Base-by-base conservation (phyloP, 23 red algal genomes). In the Gracilaria vermiculophylla region DNA sequence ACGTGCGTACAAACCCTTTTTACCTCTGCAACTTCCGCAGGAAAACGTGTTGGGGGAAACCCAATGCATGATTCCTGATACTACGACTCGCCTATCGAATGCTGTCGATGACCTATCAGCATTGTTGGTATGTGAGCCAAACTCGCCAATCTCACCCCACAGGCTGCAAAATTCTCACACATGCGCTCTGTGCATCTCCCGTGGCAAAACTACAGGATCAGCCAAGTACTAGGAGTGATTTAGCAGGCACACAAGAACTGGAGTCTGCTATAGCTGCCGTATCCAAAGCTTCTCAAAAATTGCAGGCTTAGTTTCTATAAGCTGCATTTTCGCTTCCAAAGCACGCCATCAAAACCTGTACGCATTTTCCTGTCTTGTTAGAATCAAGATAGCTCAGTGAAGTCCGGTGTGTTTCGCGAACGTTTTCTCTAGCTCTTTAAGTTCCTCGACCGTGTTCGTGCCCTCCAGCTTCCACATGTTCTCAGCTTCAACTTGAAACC, bases 381-480 rank as follows among this genome's bases (percentile, higher is more conserved):
- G 28, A 33, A 40, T 16, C 54, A 13, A 31, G 36, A 6, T 14
- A 15, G 31, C 35, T 86, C 81, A 21, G 5, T 60, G 9, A 28
- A 31, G 32, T 33, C 64, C 69, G 8, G 7, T 53, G 24, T 58
- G 40, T 27, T 78, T 56, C 47, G 41, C 57, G n/a, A 44, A 50
- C 3, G 56, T 77, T 45, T 43, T 57, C 72, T 93, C 96, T 27
- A 98, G 67, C 53, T 80, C 78, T 31, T 35, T 28, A n/a, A 95
- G 54, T 64, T 98, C 96, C 65, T 98, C 96, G 16, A 98, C 72
- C 1, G 96, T 98, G 74, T 98, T 98, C 7, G 86, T 89, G 23
- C 96, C 96, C 84, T 98, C 96, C n/a, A 98, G 69, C 41, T 89
- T 92, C 91, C 86, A 98, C 81, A 82, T 82, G 45, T 72, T 60